Evolutionary conservation across 75 land plant genomes (phyloP).

Genomic region (Selaginella moellendorffii): DNA sequence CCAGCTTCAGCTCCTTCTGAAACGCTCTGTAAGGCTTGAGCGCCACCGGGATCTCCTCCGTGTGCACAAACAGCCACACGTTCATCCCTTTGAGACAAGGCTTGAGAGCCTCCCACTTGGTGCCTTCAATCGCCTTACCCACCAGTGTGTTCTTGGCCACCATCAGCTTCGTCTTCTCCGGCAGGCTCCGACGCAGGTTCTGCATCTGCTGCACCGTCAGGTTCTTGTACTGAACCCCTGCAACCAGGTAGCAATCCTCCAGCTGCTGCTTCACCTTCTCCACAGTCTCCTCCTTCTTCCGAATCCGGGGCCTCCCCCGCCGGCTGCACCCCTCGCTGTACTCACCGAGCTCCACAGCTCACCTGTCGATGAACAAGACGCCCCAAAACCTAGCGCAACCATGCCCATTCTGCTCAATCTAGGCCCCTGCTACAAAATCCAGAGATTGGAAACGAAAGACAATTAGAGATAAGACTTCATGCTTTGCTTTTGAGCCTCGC

Average conservation of each 20-base stretch:
- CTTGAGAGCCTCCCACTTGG: constrained; percentile 80
- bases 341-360: no score
- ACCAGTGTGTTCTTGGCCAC: no score
- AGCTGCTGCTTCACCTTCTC: constrained; percentile 49
- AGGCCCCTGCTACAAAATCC: no score
- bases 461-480: no score
- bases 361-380: no score
- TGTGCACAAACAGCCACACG: constrained; percentile 85
- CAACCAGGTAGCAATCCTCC: constrained; percentile 61
- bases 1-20: constrained; percentile 80
- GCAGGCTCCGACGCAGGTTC: constrained; percentile 39
- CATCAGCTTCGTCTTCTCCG: constrained; percentile 38
- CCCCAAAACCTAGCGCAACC: no score
- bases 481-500: no score
- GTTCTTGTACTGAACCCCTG: constrained; percentile 67
- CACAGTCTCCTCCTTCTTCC: constrained; percentile 74
- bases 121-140: constrained; percentile 75
- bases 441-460: no score
- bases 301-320: no score
- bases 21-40: constrained; percentile 70
- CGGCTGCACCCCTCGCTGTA: background rate
- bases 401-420: no score
- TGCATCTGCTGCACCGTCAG: constrained; percentile 53
- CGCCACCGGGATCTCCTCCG: constrained; percentile 80
- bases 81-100: no score